Base-by-base conservation (phyloP, 208 protist species). In the Trypanosoma brucei region DNA sequence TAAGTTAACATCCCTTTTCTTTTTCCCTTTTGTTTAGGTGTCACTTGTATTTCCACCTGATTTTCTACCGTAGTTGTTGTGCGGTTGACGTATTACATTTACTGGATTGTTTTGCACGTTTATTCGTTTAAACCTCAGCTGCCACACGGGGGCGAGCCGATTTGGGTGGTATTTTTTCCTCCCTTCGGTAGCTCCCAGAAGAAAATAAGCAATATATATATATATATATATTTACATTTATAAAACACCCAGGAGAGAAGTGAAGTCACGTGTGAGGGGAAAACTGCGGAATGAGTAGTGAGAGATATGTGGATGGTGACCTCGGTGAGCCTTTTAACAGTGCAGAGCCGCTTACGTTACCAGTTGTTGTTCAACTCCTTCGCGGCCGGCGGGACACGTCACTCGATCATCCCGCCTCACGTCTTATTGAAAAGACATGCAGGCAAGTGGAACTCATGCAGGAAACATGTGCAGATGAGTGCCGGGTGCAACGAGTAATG, bases 221-320 rank as follows among this genome's bases (percentile, higher is more conserved):
- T 40, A 57, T 40, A 40, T 40, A 57, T 40, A 40, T 40, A 57
- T 14, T 57, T 3, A 42, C 14, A 42, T 40, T 22, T 22, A 22
- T 22, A 22, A 0, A 22, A 40, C 22, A 57, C 22, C 6, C n/a
- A 14, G 3, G 40, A 40, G 13, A 7, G 40, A 40, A 30, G 14
- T 40, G n/a, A 42, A 35, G 14, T 14, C 42, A 11, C 42, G 42
- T 46, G 42, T 6, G 37, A 57, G 22, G 22, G 22, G 22, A 22
- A 22, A 22, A 22, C 22, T 1, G 37, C 4, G 3, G 33, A 9
- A 85, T 85, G 74, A 56, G 59, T 42, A 69, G 76, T 59, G 84
- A 94, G 55, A 86, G 83, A 66, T 94, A 94, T 53, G 72, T 80
- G 3, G 88, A 84, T 8, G 88, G 88, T 3, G 75, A 88, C 55